These are phyloP conservation scores for Aspergillus ibericus DNA, from an alignment of 2,329 filamentous ascomycete species.

Conservation along the genomic window DNA sequence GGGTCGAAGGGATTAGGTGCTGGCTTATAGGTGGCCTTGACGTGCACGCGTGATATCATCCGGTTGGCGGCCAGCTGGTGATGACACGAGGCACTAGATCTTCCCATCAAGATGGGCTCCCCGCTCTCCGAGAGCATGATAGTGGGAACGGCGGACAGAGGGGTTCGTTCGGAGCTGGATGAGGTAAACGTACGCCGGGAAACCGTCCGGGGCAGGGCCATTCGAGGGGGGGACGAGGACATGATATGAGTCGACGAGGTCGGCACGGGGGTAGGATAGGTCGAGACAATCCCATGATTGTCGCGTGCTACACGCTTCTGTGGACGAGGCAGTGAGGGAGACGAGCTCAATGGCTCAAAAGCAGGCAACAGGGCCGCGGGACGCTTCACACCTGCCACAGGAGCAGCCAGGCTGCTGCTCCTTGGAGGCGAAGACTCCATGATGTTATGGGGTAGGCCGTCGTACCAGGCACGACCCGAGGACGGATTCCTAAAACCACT, in stretches of 20 bases:
- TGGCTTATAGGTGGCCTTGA: conserved; percentile 80
- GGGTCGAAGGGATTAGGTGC: conserved; percentile 66
- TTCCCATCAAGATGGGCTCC: conserved; percentile 80
- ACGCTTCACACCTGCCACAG: conserved; percentile 46
- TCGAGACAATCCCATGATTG: conserved; percentile 47
- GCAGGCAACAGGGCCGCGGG: conserved; percentile 50
- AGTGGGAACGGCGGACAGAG: conserved; percentile 78
- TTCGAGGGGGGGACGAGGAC: conserved; percentile 75
- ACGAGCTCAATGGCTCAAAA: conserved; percentile 52
- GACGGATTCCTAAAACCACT: no score
- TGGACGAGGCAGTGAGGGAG: conserved; percentile 49
- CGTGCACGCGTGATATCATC: conserved; percentile 88
- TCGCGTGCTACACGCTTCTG: conserved; percentile 49
- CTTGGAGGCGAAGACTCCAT: conserved; percentile 46
- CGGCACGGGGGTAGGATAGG: conserved; percentile 90
- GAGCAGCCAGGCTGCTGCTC: conserved; percentile 33
- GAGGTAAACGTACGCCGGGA: conserved; percentile 62
- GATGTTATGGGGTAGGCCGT: conserved; percentile 13
- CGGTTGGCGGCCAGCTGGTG: conserved; percentile 91
- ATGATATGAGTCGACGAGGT: conserved; percentile 92
- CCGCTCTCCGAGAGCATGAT: conserved; percentile 79
- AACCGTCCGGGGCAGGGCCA: conserved; percentile 50
- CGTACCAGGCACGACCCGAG: conserved; percentile 4
- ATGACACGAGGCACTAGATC: conserved; percentile 92
- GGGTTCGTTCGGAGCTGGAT: conserved; percentile 69